These are phyloP conservation scores for Triglochin maritima DNA, from an alignment of 106 monocot species.

Conservation along the genomic window DNA sequence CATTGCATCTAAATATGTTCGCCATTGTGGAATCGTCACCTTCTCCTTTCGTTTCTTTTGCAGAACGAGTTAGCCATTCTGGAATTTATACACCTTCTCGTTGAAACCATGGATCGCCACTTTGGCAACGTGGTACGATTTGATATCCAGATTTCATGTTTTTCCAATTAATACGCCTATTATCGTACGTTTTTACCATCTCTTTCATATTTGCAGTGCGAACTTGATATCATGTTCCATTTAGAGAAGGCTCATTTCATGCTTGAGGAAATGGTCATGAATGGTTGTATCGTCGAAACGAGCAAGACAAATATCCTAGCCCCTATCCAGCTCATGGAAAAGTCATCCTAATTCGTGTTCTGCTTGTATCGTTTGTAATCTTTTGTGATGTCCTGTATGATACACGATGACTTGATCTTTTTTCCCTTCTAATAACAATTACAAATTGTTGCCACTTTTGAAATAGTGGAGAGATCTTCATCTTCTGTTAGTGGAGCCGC, in stretches of 20 bases:
- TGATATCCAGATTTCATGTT: background rate
- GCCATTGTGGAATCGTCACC: too few species aligned
- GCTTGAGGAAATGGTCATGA: constrained; percentile 99
- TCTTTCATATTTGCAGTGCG: constrained; percentile 41
- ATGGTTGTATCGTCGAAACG: constrained; percentile 93
- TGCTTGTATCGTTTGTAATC: too few species aligned
- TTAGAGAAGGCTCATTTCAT: constrained; percentile 99
- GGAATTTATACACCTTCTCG: constrained; percentile 95
- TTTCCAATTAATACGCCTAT: background rate
- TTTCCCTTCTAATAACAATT: too few species aligned
- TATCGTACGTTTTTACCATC: background rate
- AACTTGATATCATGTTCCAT: constrained; percentile 99
- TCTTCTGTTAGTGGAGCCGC: too few species aligned
- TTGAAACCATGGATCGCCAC: constrained; percentile 96
- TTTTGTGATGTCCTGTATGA: too few species aligned
- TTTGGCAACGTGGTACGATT: constrained; percentile 91
- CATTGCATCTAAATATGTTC: too few species aligned
- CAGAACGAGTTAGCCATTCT: constrained; percentile 94
- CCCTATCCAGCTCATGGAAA: constrained; percentile 97
- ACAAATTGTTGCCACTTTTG: too few species aligned
- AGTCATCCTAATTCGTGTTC: constrained; percentile 34
- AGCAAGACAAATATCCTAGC: constrained; percentile 76
- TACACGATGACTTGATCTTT: too few species aligned
- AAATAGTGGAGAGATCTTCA: too few species aligned
- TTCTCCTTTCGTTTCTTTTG: background rate